Conservation (phyloP, 805 yeast species). For the Teunomyces kruisii region DNA sequence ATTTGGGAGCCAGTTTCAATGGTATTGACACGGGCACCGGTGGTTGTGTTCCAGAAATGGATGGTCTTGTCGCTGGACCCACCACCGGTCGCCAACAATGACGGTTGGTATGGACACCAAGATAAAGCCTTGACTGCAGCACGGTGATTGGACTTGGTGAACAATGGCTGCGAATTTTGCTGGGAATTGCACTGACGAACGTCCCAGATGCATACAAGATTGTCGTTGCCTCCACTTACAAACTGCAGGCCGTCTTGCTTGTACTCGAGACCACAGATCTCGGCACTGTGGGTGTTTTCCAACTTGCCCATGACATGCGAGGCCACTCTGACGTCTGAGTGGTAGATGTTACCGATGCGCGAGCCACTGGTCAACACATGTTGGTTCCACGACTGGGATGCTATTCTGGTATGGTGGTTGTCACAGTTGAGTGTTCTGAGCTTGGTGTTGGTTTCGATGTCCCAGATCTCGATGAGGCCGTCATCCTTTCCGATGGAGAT, state of each 20-base stretch:
- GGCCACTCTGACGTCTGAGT: conserved; percentile 87
- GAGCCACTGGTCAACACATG: conserved; percentile 84
- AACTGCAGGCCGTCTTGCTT: conserved; percentile 79
- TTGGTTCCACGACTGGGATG: conserved; percentile 80
- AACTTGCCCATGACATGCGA: conserved; percentile 66
- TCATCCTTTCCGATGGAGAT: conserved; percentile 80
- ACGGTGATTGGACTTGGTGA: conserved; percentile 73
- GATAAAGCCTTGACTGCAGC: conserved; percentile 95
- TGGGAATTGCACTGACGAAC: conserved; percentile 49
- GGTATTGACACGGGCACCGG: conserved; percentile 82
- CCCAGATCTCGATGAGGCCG: conserved; percentile 92
- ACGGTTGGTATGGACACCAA: conserved; percentile 88
- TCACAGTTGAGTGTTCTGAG: conserved; percentile 77
- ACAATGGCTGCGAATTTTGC: conserved; percentile 50
- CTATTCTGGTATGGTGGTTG: conserved; percentile 65
- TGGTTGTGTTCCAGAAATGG: conserved; percentile 93
- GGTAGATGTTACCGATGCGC: conserved; percentile 78
- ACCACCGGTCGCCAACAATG: conserved; percentile 93
- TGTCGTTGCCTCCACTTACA: conserved; percentile 94
- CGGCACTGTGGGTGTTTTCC: conserved; percentile 64
- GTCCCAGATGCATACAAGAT: conserved; percentile 92
- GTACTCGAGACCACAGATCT: conserved; percentile 90
- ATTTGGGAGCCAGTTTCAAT: conserved; percentile 94
- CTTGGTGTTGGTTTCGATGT: conserved; percentile 71
- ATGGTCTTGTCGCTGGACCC: conserved; percentile 87